Conservation (phyloP, 1,284 basidiomycete species). For the Sanghuangporus baumii region DNA sequence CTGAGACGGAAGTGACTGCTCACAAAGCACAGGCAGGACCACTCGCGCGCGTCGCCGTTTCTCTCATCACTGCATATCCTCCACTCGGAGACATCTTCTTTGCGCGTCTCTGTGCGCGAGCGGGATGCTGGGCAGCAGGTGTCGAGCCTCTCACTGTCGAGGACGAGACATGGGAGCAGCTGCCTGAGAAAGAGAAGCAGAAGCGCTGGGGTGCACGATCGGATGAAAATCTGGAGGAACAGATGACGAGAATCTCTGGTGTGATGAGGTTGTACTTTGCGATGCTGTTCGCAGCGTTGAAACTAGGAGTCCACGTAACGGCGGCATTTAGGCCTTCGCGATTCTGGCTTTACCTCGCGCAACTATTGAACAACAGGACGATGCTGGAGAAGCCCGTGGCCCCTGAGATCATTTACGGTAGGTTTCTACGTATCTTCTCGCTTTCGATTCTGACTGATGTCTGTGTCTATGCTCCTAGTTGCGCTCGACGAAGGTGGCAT, state of each 20-base stretch:
- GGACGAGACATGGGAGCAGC: slow-evolving; percentile 6
- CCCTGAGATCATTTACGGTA: slow-evolving; percentile 63
- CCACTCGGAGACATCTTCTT: slow-evolving; percentile 75
- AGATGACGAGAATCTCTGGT: slow-evolving; percentile 73
- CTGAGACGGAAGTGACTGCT: slow-evolving; percentile 90
- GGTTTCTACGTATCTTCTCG: slow-evolving; percentile 13
- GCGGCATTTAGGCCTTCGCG: slow-evolving; percentile 50
- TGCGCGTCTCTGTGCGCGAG: slow-evolving; percentile 78
- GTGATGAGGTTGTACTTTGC: slow-evolving; percentile 88
- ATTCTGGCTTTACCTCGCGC: slow-evolving; percentile 64
- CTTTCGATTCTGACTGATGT: slow-evolving; percentile 22
- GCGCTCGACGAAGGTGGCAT: slow-evolving; percentile 71
- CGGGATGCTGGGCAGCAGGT: slow-evolving; percentile 65
- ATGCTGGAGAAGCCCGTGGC: slow-evolving; percentile 52
- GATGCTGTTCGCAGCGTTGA: slow-evolving; percentile 47
- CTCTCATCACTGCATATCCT: slow-evolving; percentile 56
- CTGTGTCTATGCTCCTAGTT: slow-evolving; percentile 32
- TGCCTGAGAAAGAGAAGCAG: slow-evolving; percentile 44
- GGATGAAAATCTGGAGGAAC: slow-evolving; percentile 59
- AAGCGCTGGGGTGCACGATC: slow-evolving; percentile 69
- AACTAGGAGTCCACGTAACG: slow-evolving; percentile 24
- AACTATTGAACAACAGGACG: slow-evolving; percentile 46
- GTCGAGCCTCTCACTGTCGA: slow-evolving; percentile 43
- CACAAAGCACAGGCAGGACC: slow-evolving; percentile 84
- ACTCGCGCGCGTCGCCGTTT: slow-evolving; percentile 71